These are phyloP conservation scores for Malassezia brasiliensis DNA, from an alignment of 1,284 basidiomycete genomes.

Conservation along the genomic window DNA sequence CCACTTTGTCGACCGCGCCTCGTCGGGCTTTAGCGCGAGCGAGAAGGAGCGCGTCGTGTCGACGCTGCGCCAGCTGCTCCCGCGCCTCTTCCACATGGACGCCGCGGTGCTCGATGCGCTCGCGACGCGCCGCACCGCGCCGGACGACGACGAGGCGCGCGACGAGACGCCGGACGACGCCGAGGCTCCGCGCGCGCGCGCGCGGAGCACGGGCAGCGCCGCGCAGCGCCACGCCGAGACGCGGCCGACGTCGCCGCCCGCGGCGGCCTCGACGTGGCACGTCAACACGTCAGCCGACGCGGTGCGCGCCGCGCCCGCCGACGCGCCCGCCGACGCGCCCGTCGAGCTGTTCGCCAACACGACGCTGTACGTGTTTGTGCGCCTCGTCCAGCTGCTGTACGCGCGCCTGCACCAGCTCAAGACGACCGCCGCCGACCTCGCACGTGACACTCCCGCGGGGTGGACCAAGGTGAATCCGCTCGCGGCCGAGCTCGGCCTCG, in stretches of 20 bases:
- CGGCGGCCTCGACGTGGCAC: conserved; percentile 50
- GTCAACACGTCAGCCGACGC: conserved; percentile 40
- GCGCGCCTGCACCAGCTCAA: conserved; percentile 71
- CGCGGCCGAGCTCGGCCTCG: conserved; percentile 59
- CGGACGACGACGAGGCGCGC: conserved; percentile 14
- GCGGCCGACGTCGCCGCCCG: conserved; percentile 15
- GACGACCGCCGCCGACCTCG: conserved; percentile 55
- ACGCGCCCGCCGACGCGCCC: conserved; percentile 26
- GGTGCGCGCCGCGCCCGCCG: not conserved
- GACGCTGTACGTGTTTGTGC: conserved; percentile 78
- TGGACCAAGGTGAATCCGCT: conserved; percentile 54
- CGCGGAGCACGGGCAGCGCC: conserved; percentile 19
- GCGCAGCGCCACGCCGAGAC: conserved; percentile 23
- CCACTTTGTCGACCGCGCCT: conserved; percentile 71
- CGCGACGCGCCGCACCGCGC: conserved; percentile 24
- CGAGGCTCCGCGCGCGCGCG: conserved; percentile 15
- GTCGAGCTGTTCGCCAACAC: conserved; percentile 78
- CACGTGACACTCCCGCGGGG: conserved; percentile 23
- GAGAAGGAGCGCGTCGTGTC: conserved; percentile 76
- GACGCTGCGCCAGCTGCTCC: conserved; percentile 76
- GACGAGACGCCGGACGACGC: conserved; percentile 47
- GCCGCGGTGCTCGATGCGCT: conserved; percentile 52
- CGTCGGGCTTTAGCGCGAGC: conserved; percentile 58
- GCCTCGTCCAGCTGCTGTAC: conserved; percentile 71
- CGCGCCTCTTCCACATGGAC: conserved; percentile 67